These are phyloP conservation scores for Exophiala oligosperma DNA, from an alignment of 2,329 filamentous ascomycete species.

Conservation along the genomic window DNA sequence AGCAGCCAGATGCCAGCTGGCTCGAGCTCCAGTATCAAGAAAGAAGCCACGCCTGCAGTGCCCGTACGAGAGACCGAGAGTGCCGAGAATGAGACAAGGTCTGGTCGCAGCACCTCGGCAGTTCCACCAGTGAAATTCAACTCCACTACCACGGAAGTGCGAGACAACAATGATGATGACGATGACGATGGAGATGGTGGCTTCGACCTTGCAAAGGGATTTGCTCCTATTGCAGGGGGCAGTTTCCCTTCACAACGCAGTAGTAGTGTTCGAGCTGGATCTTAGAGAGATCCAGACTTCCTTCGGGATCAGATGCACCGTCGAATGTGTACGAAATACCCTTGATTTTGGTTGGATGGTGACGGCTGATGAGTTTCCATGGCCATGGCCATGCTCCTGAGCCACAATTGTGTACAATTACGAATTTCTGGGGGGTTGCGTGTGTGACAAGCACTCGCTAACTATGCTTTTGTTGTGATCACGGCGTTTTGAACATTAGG, in stretches of 20 bases:
- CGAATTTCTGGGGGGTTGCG: no score
- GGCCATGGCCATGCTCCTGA: no score
- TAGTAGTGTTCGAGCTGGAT: conserved; percentile 21
- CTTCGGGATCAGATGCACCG: no score
- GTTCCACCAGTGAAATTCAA: conserved; percentile 4
- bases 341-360: no score
- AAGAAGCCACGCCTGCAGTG: conserved; percentile 24
- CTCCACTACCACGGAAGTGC: conserved; percentile 13
- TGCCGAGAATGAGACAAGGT: conserved; percentile 4
- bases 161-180: conserved; percentile 28
- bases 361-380: no score
- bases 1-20: conserved; percentile 25
- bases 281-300: conserved; percentile 2
- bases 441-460: no score
- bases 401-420: no score
- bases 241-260: conserved; percentile 26
- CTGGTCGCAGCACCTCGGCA: conserved; percentile 4
- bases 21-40: conserved; percentile 37
- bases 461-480: background rate
- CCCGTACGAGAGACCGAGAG: conserved; percentile 3
- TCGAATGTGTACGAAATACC: no score
- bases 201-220: conserved; percentile 49
- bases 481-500: background rate
- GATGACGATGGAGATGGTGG: conserved; percentile 43
- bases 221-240: conserved; percentile 46